Conservation (phyloP, 2,329 filamentous ascomycete species). For the Penicillium sp. region DNA sequence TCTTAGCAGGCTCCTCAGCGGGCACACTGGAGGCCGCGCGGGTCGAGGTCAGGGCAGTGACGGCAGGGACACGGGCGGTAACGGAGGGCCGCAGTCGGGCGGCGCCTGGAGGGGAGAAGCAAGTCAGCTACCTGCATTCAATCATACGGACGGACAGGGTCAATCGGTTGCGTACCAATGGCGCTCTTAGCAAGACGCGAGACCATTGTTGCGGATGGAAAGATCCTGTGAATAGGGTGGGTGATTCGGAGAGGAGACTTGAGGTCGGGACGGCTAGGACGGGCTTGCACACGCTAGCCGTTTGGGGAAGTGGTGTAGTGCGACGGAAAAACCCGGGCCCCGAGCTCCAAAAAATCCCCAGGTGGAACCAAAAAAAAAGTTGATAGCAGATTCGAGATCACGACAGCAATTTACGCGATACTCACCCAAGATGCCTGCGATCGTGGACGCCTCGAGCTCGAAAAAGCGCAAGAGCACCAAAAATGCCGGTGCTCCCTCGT, state of each 20-base stretch:
- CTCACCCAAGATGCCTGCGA: slow-evolving; percentile 30
- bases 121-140: slow-evolving; percentile 31
- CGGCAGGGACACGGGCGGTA: slow-evolving; percentile 73
- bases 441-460: slow-evolving; percentile 27
- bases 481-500: slow-evolving; percentile 40
- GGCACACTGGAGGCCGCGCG: slow-evolving; percentile 77
- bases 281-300: slow-evolving; percentile 39
- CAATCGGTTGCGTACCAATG: slow-evolving; percentile 70
- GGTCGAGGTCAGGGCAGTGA: slow-evolving; percentile 67
- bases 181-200: slow-evolving; percentile 95
- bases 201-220: slow-evolving; percentile 78
- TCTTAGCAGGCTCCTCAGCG: slow-evolving; percentile 88
- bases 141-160: slow-evolving; percentile 15
- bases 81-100: slow-evolving; percentile 84
- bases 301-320: slow-evolving; percentile 25
- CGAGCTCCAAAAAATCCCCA: slow-evolving; percentile 32
- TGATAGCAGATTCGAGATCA: slow-evolving; percentile 16
- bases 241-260: slow-evolving; percentile 44
- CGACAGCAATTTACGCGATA: slow-evolving; percentile 10
- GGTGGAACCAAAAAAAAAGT: slow-evolving; percentile 19
- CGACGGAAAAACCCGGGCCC: slow-evolving; percentile 36
- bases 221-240: slow-evolving; percentile 53
- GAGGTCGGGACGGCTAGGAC: slow-evolving; percentile 44
- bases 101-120: slow-evolving; percentile 65
- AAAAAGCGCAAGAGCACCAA: slow-evolving; percentile 46